Conservation (phyloP, 805 yeast genomes). For the Lachancea sp. region DNA sequence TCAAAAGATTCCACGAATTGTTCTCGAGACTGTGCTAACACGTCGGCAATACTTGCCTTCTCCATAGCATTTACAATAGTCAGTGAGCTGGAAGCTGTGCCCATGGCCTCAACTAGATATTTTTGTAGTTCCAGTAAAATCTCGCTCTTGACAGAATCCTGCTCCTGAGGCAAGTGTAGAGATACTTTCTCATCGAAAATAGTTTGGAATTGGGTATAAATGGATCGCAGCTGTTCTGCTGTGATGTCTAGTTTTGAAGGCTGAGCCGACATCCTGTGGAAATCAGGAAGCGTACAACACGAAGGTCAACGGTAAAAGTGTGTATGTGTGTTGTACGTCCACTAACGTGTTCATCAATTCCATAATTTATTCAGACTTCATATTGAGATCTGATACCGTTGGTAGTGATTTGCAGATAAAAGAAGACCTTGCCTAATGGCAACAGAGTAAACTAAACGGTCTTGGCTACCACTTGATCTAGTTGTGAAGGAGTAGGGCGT, state of each 20-base stretch:
- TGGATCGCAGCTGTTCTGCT: slow-evolving; percentile 24
- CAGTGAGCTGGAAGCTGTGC: slow-evolving; percentile 48
- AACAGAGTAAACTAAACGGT: no score
- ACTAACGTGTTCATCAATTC: no score
- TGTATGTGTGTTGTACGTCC: no score
- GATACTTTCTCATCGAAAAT: slow-evolving; percentile 19
- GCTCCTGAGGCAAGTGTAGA: slow-evolving; percentile 19
- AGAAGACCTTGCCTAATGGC: no score
- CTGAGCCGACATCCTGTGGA: slow-evolving; percentile 7
- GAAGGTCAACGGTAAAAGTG: not conserved
- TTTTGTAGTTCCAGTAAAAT: slow-evolving; percentile 23
- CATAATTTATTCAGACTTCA: no score
- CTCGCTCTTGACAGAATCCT: slow-evolving; percentile 20
- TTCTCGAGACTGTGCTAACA: slow-evolving; percentile 18
- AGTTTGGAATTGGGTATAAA: slow-evolving; percentile 27
- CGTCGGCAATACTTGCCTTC: slow-evolving; percentile 18
- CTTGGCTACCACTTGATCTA: no score
- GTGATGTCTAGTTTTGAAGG: slow-evolving; percentile 20
- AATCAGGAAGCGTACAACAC: not conserved
- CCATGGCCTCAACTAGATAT: slow-evolving; percentile 35
- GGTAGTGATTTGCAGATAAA: no score
- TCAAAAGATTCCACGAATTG: slow-evolving; percentile 63
- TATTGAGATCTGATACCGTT: no score
- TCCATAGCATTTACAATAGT: slow-evolving; percentile 50
- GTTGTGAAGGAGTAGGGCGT: no score